These are phyloP conservation scores for Didymella pomorum DNA, from an alignment of 2,329 filamentous ascomycete species.

Conservation along the genomic window DNA sequence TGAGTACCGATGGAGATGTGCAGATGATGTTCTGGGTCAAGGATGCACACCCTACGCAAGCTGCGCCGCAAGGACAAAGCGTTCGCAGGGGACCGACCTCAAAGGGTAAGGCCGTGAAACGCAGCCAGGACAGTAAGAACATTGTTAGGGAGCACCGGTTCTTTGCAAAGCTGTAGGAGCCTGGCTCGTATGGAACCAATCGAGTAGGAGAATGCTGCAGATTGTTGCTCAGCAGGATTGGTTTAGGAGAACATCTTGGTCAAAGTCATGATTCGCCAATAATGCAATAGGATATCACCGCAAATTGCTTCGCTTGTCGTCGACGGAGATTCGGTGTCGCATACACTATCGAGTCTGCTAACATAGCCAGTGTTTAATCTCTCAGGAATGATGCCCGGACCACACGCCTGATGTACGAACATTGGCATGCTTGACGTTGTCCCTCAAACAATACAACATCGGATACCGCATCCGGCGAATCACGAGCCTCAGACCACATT, in stretches of 20 bases:
- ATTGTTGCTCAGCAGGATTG: background rate
- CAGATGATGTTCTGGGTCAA: conserved; percentile 24
- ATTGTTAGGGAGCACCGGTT: conserved; percentile 7
- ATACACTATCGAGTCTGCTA: background rate
- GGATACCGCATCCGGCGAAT: background rate
- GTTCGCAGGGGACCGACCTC: background rate
- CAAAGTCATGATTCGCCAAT: background rate
- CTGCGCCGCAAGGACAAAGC: background rate
- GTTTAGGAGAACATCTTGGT: too few relatives aligned
- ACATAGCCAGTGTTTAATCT: background rate
- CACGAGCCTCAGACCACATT: background rate
- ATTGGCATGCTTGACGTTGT: background rate
- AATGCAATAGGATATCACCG: background rate
- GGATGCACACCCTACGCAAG: conserved; percentile 3
- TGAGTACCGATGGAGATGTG: background rate
- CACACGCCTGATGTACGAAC: background rate
- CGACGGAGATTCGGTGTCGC: background rate
- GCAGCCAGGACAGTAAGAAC: conserved; percentile 5
- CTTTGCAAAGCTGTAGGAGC: background rate
- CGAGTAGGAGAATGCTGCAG: background rate
- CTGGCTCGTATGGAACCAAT: background rate
- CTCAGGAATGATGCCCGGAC: background rate
- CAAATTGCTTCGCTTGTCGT: too few relatives aligned
- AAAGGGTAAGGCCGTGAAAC: background rate
- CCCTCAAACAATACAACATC: background rate